Percentiles rank a stretch among this genome's conserved stretches.
phyloP scores from a whole-genome alignment of 768 basidiomycete genomes.

The Gymnopilus dilepis region DNA sequence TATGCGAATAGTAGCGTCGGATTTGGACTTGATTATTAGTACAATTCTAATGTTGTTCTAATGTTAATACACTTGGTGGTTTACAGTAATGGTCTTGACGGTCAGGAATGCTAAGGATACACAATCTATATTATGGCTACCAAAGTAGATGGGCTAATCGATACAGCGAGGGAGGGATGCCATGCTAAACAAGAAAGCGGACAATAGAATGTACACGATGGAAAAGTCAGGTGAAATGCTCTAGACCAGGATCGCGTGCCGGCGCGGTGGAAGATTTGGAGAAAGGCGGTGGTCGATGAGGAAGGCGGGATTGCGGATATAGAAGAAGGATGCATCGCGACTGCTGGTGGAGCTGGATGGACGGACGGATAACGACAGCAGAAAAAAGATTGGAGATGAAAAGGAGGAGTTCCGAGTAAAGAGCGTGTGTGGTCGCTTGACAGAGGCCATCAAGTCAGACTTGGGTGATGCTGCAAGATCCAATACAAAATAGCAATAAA shows the following conservation, averaged over 20 bases:
- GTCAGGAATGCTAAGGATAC: slow-evolving; percentile 16
- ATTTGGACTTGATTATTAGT: neutral
- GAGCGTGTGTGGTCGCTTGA: slow-evolving; percentile 7
- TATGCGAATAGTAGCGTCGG: neutral
- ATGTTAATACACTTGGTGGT: slow-evolving; percentile 7
- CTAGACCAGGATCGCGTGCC: slow-evolving; percentile 14
- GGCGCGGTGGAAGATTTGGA: slow-evolving; percentile 7
- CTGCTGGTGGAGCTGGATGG: neutral
- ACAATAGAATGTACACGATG: neutral
- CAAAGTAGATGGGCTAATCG: slow-evolving; percentile 16
- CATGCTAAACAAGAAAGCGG: slow-evolving; percentile 6
- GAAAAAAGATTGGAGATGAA: neutral
- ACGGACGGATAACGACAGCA: neutral
- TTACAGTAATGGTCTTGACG: neutral
- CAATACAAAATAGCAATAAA: slow-evolving; percentile 8
- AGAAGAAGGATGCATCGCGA: neutral
- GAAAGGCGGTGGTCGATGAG: neutral
- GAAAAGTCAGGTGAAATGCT: neutral
- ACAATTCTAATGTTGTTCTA: neutral
- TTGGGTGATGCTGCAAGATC: neutral
- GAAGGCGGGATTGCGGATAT: neutral
- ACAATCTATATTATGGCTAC: slow-evolving; percentile 18
- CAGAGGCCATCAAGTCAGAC: neutral
- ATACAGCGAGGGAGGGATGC: slow-evolving; percentile 15
- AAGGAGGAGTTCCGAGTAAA: slow-evolving; percentile 1